Percentiles rank a stretch among this genome's conserved stretches.
Evolutionary conservation across 148 eudicot species (phyloP).

Genomic region (Rhododendron vialii): DNA sequence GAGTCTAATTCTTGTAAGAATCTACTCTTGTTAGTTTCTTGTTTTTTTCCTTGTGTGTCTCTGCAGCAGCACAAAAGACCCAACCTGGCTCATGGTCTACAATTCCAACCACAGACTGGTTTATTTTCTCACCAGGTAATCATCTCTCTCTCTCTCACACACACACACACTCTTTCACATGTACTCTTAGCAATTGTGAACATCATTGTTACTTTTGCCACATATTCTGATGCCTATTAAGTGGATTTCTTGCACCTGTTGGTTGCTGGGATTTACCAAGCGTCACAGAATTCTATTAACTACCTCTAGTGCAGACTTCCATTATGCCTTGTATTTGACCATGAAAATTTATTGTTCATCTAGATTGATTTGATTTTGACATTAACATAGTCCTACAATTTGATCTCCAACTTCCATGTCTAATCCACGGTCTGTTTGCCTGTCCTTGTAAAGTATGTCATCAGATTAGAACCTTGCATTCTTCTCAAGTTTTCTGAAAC

Average conservation of each 20-base stretch:
- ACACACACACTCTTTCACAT: not conserved
- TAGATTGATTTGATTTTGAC: not conserved
- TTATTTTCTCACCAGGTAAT: not conserved
- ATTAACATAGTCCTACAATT: not conserved
- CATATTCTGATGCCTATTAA: not conserved
- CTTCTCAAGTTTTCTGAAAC: not conserved
- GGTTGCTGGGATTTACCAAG: not conserved
- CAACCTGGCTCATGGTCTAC: constrained; percentile 69
- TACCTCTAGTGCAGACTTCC: not conserved
- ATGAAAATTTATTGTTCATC: not conserved
- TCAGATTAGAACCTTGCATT: not conserved
- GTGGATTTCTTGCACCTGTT: not conserved
- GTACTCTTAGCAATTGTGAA: not conserved
- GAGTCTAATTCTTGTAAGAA: constrained; percentile 43
- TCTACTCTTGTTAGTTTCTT: constrained; percentile 43
- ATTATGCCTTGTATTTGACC: not conserved
- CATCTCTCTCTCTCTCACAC: not conserved
- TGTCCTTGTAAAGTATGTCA: not conserved
- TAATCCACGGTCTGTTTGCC: not conserved
- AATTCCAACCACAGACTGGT: constrained; percentile 8
- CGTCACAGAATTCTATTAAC: not conserved
- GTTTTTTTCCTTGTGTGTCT: constrained; percentile 47
- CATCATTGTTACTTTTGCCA: not conserved
- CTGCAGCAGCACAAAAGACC: constrained; percentile 73
- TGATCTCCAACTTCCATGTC: not conserved